phyloP scores from a whole-genome alignment of 2,329 filamentous ascomycete genomes.

The Aspergillus costaricaensis region DNA sequence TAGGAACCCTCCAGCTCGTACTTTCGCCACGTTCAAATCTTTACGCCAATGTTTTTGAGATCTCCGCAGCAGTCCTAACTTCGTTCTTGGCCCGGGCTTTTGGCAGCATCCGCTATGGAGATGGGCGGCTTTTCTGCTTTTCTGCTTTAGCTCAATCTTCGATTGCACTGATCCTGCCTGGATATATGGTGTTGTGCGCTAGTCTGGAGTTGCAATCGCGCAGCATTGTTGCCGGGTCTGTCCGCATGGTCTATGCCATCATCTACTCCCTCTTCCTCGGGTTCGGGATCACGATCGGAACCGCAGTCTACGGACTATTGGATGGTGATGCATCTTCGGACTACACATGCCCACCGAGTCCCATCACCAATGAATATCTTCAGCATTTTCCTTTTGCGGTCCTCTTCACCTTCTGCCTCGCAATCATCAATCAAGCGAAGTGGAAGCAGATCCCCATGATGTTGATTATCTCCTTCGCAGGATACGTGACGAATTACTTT shows the following conservation, averaged over 20 bases:
- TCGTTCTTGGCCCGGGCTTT: slow-evolving; percentile 70
- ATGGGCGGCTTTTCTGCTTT: slow-evolving; percentile 65
- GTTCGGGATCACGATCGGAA: slow-evolving; percentile 71
- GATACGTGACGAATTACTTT: slow-evolving; percentile 78
- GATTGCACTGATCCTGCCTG: slow-evolving; percentile 72
- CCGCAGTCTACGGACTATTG: slow-evolving; percentile 63
- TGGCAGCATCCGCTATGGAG: slow-evolving; percentile 62
- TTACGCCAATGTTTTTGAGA: slow-evolving; percentile 66
- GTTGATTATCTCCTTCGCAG: slow-evolving; percentile 71
- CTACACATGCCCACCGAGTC: slow-evolving; percentile 52
- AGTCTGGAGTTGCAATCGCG: slow-evolving; percentile 70
- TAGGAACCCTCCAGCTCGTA: slow-evolving; percentile 75
- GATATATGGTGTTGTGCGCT: slow-evolving; percentile 64
- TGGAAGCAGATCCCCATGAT: slow-evolving; percentile 78
- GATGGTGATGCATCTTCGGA: slow-evolving; percentile 56
- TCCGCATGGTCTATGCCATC: slow-evolving; percentile 75
- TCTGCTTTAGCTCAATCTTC: slow-evolving; percentile 71
- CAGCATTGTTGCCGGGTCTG: slow-evolving; percentile 69
- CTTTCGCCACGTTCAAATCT: slow-evolving; percentile 74
- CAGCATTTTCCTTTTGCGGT: slow-evolving; percentile 74
- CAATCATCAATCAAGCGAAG: slow-evolving; percentile 80
- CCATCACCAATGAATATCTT: slow-evolving; percentile 50
- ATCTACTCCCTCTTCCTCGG: slow-evolving; percentile 73
- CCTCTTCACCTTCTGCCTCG: slow-evolving; percentile 72
- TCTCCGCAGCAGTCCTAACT: slow-evolving; percentile 65